A percentile compares a stretch with the other conserved stretches of the same genome.
Evolutionary conservation across 2,329 filamentous ascomycete genomes (phyloP).

Genomic region (Atkinsonella hypoxylon): DNA sequence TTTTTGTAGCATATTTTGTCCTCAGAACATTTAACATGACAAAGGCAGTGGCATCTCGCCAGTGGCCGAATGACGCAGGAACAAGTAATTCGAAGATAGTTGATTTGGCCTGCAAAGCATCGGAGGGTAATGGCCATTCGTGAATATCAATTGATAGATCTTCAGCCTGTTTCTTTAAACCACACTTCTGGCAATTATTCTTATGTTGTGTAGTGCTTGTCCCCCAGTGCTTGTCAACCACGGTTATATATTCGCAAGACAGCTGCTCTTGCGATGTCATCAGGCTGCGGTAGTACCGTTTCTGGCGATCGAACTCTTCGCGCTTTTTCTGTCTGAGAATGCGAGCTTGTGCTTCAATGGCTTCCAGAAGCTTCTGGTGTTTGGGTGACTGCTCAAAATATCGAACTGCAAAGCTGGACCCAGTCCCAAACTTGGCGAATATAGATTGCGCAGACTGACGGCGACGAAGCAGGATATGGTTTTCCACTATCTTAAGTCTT

Average conservation of each 20-base stretch:
- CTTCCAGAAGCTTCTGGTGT: constrained; percentile 23
- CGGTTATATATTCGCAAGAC: constrained; percentile 5
- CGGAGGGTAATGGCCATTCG: constrained; percentile 43
- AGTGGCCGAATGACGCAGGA: constrained; percentile 29
- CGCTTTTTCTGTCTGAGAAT: constrained; percentile 3
- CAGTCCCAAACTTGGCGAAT: constrained; percentile 10
- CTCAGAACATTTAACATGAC: constrained; percentile 28
- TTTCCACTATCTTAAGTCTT: constrained; percentile 33
- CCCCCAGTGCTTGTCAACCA: neutral
- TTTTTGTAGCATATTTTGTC: constrained; percentile 2
- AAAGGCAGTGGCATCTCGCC: constrained; percentile 36
- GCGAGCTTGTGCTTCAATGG: constrained; percentile 28
- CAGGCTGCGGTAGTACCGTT: constrained; percentile 5
- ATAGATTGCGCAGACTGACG: neutral
- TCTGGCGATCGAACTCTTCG: constrained; percentile 7
- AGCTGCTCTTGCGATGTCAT: constrained; percentile 4
- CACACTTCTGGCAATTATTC: constrained; percentile 25
- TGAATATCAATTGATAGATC: constrained; percentile 32
- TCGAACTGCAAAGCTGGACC: constrained; percentile 9
- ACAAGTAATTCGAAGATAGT: constrained; percentile 40
- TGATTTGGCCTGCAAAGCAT: constrained; percentile 24
- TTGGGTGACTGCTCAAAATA: constrained; percentile 10
- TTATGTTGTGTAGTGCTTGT: constrained; percentile 3
- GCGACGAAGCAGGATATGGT: constrained; percentile 20
- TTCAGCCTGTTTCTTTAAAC: constrained; percentile 17